These are phyloP conservation scores for Eucalyptus curtisii DNA, from an alignment of 345 rosid species.

Conservation along the genomic window DNA sequence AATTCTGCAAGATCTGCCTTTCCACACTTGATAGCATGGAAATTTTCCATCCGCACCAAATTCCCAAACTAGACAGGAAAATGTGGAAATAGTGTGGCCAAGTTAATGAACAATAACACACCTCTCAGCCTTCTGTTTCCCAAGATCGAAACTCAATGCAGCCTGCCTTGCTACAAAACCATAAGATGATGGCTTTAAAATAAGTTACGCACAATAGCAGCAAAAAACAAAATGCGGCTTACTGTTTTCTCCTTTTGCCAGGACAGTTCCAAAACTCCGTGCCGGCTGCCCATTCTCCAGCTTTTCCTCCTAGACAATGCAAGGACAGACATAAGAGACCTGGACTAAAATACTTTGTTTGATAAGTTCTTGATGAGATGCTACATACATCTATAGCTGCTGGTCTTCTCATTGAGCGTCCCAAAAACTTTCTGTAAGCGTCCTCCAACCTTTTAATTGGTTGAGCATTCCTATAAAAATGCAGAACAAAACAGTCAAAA, in stretches of 20 bases:
- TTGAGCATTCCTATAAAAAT: constrained; percentile 45
- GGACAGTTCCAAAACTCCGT: constrained; percentile 76
- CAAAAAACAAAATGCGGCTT: neutral
- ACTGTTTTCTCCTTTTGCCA: constrained; percentile 52
- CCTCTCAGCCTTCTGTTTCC: constrained; percentile 45
- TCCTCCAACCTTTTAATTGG: constrained; percentile 70
- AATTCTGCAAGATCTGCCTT: neutral
- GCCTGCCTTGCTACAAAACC: constrained; percentile 32
- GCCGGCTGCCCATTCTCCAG: constrained; percentile 36
- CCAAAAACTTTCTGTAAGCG: constrained; percentile 61
- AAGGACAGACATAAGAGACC: neutral
- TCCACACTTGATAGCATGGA: neutral
- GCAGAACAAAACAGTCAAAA: neutral
- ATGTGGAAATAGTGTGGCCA: neutral
- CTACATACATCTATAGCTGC: constrained; percentile 30
- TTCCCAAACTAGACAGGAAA: neutral
- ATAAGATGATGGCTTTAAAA: neutral
- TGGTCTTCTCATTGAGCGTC: constrained; percentile 53
- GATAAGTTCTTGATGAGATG: neutral
- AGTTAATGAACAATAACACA: constrained; percentile 2
- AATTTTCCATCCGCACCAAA: neutral
- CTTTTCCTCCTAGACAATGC: constrained; percentile 20
- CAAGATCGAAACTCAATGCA: constrained; percentile 18
- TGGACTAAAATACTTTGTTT: neutral
- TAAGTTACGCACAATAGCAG: neutral